Base-by-base conservation (phyloP, 2,329 filamentous ascomycete species). In the Xylaria sp. region DNA sequence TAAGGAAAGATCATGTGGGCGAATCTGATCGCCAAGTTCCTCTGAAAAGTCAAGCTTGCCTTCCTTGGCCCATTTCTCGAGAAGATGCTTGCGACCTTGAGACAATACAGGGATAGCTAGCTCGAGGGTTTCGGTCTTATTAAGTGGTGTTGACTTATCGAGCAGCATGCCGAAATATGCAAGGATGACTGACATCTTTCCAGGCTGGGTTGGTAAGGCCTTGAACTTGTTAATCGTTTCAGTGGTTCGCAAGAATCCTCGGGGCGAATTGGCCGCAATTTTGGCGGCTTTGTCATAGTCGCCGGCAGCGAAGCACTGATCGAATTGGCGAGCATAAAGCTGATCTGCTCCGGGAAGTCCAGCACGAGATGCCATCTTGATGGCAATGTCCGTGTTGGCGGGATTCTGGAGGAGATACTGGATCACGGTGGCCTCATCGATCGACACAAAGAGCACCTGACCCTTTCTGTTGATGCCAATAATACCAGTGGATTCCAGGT, bases 211-310 rank as follows among this genome's bases (percentile, higher is more conserved):
- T 11, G 91, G 91, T 13, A 95, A 81, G 58, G 84, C 85, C 84
- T 97, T 97, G 79, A 99, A 95, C 68, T 90, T 88, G 77, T 97
- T 92, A 73, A 99, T 97, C 5, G 94, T 99, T 71, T 96, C 91
- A 19, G 91, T 83, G 1, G 93, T 97, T 66, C 94, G 90, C 58
- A 99, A 81, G 80, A 99, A 99, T 52, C 94, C 94, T 60, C 93
- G 87, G 2, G 94, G 94, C 2, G 94, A 99, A 80, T 95, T 96
- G 54, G 94, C 95, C 50, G 94, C 95, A 68, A 96, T 89, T 81
- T 96, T 97, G 54, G 94, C 94, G 60, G 94, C 94, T 71, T 94
- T 91, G 57, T 86, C 80, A 74, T 90, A 97, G 72, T 91, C 90
- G 37, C 90, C 91, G 51, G 86, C 81, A 66, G 82, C 83, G 75